These are phyloP conservation scores for Cinnamomum chago DNA, from an alignment of 164 flowering plant genomes.

Conservation along the genomic window DNA sequence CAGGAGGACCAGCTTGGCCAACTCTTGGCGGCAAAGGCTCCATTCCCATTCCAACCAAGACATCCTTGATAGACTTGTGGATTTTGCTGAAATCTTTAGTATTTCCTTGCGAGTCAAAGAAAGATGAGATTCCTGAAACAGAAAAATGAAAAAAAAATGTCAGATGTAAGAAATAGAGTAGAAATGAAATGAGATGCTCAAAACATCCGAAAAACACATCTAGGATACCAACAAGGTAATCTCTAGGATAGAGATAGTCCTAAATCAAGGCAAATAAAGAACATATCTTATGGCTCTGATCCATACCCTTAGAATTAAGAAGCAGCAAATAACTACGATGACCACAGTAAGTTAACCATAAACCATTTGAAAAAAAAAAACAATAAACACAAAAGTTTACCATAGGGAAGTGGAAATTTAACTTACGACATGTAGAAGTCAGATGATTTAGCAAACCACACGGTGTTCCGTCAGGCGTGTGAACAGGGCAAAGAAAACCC, in stretches of 20 bases:
- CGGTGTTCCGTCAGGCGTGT: constrained; percentile 97
- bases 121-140: constrained; percentile 71
- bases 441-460: constrained; percentile 94
- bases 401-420: neutral
- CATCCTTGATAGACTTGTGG: constrained; percentile 39
- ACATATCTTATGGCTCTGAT: too few relatives aligned
- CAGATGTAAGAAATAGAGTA: too few relatives aligned
- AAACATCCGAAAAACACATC: too few relatives aligned
- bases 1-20: constrained; percentile 72
- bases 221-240: too few relatives aligned
- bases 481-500: constrained; percentile 99
- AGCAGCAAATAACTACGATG: too few relatives aligned
- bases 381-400: neutral
- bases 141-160: neutral
- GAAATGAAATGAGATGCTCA: too few relatives aligned
- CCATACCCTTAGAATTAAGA: too few relatives aligned
- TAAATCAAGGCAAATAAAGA: too few relatives aligned
- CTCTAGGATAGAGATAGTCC: too few relatives aligned
- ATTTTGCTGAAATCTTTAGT: constrained; percentile 51
- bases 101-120: constrained; percentile 63
- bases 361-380: neutral
- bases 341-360: too few relatives aligned
- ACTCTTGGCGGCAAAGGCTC: constrained; percentile 62
- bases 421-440: constrained; percentile 78
- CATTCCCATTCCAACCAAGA: constrained; percentile 70